phyloP scores from a whole-genome alignment of 2,329 filamentous ascomycete species.

The Fusarium sp. region DNA sequence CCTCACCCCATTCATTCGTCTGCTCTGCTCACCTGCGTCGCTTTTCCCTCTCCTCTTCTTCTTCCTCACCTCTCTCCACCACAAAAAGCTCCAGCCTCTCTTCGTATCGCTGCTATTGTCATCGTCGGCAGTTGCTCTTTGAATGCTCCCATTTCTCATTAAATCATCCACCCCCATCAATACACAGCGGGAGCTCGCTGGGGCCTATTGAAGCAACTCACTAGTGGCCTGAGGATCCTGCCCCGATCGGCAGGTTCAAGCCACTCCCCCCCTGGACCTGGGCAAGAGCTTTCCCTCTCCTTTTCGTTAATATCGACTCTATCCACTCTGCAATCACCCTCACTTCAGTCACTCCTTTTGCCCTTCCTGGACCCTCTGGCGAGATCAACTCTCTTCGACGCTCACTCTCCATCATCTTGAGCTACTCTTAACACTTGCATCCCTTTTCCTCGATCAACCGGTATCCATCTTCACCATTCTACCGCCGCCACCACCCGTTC shows the following conservation, averaged over 20 bases:
- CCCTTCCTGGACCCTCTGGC: constrained; percentile 41
- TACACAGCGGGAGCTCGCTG: constrained; percentile 36
- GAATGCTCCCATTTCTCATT: constrained; percentile 5
- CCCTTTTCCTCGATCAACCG: constrained; percentile 30
- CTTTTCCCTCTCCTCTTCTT: constrained; percentile 20
- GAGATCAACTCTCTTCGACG: constrained; percentile 40
- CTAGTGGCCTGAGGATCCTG: constrained; percentile 49
- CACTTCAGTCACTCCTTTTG: constrained; percentile 56
- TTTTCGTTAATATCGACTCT: constrained; percentile 54
- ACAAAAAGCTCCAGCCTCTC: constrained; percentile 6
- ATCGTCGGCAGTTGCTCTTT: constrained; percentile 11
- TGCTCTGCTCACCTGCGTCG: constrained; percentile 36
- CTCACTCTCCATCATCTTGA: constrained; percentile 39
- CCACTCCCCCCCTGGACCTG: constrained; percentile 46
- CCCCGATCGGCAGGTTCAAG: constrained; percentile 51
- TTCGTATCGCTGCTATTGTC: not conserved
- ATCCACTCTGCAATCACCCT: constrained; percentile 54
- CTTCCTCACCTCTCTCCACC: constrained; percentile 1
- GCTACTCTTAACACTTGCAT: constrained; percentile 35
- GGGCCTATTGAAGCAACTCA: constrained; percentile 38
- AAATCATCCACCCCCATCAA: constrained; percentile 29
- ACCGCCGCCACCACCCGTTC: constrained; percentile 12
- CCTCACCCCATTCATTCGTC: constrained; percentile 38
- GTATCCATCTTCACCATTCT: constrained; percentile 30
- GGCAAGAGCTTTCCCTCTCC: constrained; percentile 49